Base-by-base conservation (phyloP, 2,329 filamentous ascomycete species). In the Aurifilum marmelostoma region DNA sequence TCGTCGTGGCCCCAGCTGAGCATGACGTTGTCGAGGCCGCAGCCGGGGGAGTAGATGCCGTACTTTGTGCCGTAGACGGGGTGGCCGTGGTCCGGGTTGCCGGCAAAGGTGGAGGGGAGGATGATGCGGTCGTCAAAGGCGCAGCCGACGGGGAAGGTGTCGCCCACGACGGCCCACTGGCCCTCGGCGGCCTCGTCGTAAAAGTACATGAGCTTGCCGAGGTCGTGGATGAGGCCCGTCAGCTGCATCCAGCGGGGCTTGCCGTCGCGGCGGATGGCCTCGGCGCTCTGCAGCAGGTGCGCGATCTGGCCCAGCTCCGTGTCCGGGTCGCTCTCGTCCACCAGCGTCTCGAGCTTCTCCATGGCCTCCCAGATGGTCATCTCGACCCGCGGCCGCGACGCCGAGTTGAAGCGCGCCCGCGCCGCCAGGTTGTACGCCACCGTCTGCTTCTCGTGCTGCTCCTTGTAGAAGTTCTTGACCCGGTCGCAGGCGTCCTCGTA, bases 361-460 rank as follows among this genome's bases (percentile, higher is more conserved):
- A 97, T 96, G 27, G 94, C 94, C 79, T 97, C 85, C 94, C 93
- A 97, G 78, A 97, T 86, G 71, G 90, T 91, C 92, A 97, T 93
- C 79, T 91, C 86, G 21, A 91, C 88, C 66, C 84, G 82, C 54
- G 75, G 76, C 24, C 91, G 88, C 1, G 87, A 87, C 71, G 89
- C 87, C 72, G 84, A 85, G 79, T 89, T 83, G 82, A 93, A 92
- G 67, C 86, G 82, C 74, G 91, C 89, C 67, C 94, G 92, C 18
- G 92, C 92, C 72, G 89, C 88, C 58, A 97, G 85, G 83, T 97
- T 97, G 86, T 94, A 97, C 12, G 92, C 89, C 0, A 93, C 88
- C 62, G 91, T 94, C 80, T 94, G 91, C 83, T 89, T 89, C 76
- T 83, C 83, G 78, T 90, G 88, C 76, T 90, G 88, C 77, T 89